Conservation (phyloP, 495 filamentous ascomycete species). For the Aspergillus asperescens region DNA sequence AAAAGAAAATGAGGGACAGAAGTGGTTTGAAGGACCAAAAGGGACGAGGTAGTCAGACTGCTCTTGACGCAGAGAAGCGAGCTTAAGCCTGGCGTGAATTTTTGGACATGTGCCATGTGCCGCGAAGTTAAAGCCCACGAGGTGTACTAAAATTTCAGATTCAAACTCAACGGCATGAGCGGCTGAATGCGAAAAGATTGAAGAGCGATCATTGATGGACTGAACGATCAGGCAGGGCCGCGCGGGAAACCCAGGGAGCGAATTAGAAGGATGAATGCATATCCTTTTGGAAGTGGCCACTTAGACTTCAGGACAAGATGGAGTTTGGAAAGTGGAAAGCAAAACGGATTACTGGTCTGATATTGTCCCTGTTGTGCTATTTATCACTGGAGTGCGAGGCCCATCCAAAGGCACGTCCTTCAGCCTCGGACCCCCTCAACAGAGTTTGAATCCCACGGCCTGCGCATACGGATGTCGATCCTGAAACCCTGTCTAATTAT, state of each 20-base stretch:
- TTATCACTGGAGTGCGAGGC: background rate
- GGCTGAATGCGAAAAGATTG: background rate
- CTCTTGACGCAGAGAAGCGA: background rate
- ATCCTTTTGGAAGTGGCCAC: too few relatives aligned
- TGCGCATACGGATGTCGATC: too few relatives aligned
- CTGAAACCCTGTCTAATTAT: background rate
- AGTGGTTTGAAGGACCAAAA: background rate
- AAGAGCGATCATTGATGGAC: conserved; percentile 3
- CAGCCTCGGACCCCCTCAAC: background rate
- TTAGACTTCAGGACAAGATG: background rate
- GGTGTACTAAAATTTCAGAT: background rate
- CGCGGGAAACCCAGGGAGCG: background rate
- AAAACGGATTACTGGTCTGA: background rate
- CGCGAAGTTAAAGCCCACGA: background rate
- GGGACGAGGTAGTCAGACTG: background rate
- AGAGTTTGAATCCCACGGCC: background rate
- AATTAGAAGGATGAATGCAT: background rate
- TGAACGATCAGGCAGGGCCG: background rate
- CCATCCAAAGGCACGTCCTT: background rate
- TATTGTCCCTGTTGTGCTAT: background rate
- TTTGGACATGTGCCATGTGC: conserved; percentile 1
- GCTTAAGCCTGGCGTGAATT: background rate
- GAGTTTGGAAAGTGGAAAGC: background rate
- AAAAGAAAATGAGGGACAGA: background rate
- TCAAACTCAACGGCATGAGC: background rate